These are phyloP conservation scores for Hortiboletus rubellus DNA, from an alignment of 1,284 basidiomycete species.

Conservation along the genomic window DNA sequence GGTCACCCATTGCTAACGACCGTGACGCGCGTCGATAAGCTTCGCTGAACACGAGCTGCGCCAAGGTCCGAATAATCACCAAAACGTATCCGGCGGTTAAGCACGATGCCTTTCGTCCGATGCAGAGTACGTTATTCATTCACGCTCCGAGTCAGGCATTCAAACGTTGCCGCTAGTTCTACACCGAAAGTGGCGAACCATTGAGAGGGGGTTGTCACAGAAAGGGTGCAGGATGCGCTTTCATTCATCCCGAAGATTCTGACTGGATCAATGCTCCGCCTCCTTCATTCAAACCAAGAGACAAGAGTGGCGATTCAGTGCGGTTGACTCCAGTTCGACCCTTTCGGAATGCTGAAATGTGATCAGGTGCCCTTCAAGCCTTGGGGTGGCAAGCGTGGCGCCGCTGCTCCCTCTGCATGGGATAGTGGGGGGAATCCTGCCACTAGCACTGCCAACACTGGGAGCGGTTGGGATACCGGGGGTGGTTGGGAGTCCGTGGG, in stretches of 20 bases:
- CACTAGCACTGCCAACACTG: not conserved
- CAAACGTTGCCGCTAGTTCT: conserved; percentile 20
- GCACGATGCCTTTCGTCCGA: conserved; percentile 27
- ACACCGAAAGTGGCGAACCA: conserved; percentile 29
- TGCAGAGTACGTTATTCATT: conserved; percentile 27
- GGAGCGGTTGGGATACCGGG: conserved; percentile 7
- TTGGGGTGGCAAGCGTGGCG: not conserved
- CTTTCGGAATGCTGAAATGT: not conserved
- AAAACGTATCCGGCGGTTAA: not conserved
- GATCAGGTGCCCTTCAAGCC: conserved; percentile 11
- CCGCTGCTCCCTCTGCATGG: not conserved
- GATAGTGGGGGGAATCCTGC: not conserved
- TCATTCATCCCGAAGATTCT: conserved; percentile 29
- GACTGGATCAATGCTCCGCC: conserved; percentile 22
- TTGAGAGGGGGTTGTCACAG: conserved; percentile 21
- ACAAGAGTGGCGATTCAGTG: conserved; percentile 21
- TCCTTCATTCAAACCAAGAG: conserved; percentile 11
- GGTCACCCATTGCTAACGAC: not conserved
- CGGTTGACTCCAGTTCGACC: not conserved
- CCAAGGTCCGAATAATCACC: not conserved
- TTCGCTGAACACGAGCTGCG: not conserved
- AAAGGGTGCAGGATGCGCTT: conserved; percentile 20
- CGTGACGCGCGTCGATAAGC: conserved; percentile 1
- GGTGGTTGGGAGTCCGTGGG: conserved; percentile 2
- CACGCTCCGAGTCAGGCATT: conserved; percentile 4